Base-by-base conservation (phyloP, 192 early-diverging fungal species). In the Backusella parvicylindrica region DNA sequence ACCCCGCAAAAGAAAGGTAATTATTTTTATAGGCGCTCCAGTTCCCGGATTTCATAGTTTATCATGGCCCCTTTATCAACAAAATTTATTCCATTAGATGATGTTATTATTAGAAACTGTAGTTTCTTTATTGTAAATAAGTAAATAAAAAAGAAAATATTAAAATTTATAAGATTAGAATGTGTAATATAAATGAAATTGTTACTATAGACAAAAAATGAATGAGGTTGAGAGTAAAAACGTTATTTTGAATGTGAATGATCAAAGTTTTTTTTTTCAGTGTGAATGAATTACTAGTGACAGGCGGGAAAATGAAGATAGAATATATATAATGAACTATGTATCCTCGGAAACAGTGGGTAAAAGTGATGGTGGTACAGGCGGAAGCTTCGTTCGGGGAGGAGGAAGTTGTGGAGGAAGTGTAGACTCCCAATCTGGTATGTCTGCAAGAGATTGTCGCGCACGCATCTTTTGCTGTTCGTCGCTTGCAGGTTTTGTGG, bases 391-490 rank as follows among this genome's bases (percentile, higher is more conserved):
- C 6, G 77, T 73, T 16, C 32, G 40, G 30, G 77, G 77, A 38
- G 77, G 77, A 56, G 77, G 77, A 31, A 78, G 28, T 63, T 78
- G 77, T 35, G 77, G 77, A 32, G 77, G 77, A n/a, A 78, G 30
- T 21, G 50, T 40, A 18, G 41, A 35, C 32, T 72, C 77, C 77
- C 77, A 78, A 28, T 72, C 47, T 30, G 77, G 77, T 38, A 73
- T 78, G 12, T 72, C 71, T 28, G 71, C 47, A 21, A 73, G 67
- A 16, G 71, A 72, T n/a, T 72, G 71, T 18, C 71, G 53, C 0
- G 23, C 8, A 4, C 53, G 53, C 23, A 26, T 60, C 53, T 60
- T 60, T 11, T 28, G 53, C 3, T 60, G 23, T 60, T 60, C 53
- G 28, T 28, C 26, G 12, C n/a, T 60, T 60, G 21, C 23, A 60